These are phyloP conservation scores for Exophiala sp. DNA, from an alignment of 2,329 filamentous ascomycete genomes.

Conservation along the genomic window DNA sequence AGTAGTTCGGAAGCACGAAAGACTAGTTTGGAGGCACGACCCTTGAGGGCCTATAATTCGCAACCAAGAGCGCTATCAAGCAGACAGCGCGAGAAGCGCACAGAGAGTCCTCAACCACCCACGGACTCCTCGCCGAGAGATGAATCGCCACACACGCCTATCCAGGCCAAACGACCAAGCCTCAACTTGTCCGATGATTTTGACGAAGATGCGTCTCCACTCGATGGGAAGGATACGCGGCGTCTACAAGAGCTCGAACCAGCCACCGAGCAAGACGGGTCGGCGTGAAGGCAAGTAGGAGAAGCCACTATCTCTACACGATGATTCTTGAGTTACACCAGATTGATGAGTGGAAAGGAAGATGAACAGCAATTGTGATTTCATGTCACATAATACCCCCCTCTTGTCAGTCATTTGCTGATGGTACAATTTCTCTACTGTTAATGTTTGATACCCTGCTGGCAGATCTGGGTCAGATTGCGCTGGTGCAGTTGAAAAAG, in stretches of 20 bases:
- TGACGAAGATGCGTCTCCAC: constrained; percentile 22
- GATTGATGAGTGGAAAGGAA: no score
- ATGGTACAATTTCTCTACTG: no score
- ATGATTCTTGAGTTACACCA: no score
- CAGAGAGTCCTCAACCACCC: constrained; percentile 2
- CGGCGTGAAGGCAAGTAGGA: neutral
- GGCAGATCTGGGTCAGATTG: no score
- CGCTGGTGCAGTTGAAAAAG: no score
- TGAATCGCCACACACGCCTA: constrained; percentile 29
- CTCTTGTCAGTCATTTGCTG: no score
- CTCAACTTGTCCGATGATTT: constrained; percentile 59
- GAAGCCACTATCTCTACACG: no score
- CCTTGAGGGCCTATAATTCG: constrained; percentile 18
- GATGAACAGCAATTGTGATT: no score
- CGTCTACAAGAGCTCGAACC: neutral
- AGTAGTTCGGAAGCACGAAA: constrained; percentile 33
- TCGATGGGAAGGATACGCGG: constrained; percentile 12
- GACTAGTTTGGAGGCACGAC: constrained; percentile 13
- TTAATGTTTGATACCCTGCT: no score
- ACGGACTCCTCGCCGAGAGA: constrained; percentile 13
- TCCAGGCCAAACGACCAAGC: constrained; percentile 44
- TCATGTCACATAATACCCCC: no score
- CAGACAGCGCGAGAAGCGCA: constrained; percentile 4
- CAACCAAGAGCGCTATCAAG: constrained; percentile 17
- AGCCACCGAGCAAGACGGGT: neutral